Evolutionary conservation across 371 early-diverging fungal species (phyloP), one percentile per base, ranked within the genome.

Genomic region (Mortierella sp.): DNA sequence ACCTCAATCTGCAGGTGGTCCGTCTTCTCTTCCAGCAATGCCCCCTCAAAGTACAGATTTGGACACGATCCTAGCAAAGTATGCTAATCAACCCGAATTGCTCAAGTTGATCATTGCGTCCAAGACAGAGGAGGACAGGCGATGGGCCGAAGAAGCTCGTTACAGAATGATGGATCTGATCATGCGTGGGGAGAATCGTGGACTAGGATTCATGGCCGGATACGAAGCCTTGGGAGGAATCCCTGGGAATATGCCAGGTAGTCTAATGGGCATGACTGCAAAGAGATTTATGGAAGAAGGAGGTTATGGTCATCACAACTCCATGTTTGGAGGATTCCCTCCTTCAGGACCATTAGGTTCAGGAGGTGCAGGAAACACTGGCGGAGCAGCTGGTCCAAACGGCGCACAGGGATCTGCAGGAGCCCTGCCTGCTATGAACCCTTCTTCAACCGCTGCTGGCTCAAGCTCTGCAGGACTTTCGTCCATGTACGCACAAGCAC

Each of bases 91-190:
- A 61, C 91, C 91, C 29, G 91, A 91, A 35, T 80, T 91, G 3
- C 69, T 91, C 6, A 89, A 89, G 64, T 66, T 91, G 58, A 91
- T 91, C 47, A 72, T 91, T 60, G 83, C 86, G 22, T 87, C 89
- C 62, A 91, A 89, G 77, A 89, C 89, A 0, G 90, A 91, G 66
- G 90, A 91, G 75, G 91, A 91, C 56, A 87, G 89, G 66, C 88
- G 91, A 51, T 84, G 86, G 79, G 86, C 90, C 0, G 90, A 89
- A 70, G 91, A 89, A 75, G 88, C 91, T 0, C 87, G 86, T 54
- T 75, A 89, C 61, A 84, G 85, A 51, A 86, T 85, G 61, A 86
- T 86, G 66, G 87, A 89, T 66, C 78, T 87, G 43, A 88, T 87
- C 66, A 68, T 88, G 66, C 64, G 74, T 6, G 70, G 70, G 22